Conservation (phyloP, 2,329 filamentous ascomycete species). For the Venturiaceae sp. region DNA sequence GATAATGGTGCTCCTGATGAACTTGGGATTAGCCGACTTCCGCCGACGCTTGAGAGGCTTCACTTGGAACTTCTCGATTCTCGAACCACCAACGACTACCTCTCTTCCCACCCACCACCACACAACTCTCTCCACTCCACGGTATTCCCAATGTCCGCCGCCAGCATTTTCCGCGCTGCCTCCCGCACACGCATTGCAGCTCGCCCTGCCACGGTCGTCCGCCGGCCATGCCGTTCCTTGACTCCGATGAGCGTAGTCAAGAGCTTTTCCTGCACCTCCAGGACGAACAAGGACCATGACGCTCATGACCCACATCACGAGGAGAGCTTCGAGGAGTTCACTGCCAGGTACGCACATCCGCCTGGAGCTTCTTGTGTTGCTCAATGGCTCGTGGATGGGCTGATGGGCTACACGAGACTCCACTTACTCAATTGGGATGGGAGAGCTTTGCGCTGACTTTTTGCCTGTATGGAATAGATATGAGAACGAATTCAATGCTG, state of each 20-base stretch:
- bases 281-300: background rate
- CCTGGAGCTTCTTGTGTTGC: constrained; percentile 6
- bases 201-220: background rate
- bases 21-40: background rate
- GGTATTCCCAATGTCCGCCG: background rate
- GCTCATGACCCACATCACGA: constrained; percentile 36
- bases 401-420: constrained; percentile 10
- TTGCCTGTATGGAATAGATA: constrained; percentile 51
- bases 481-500: constrained; percentile 96
- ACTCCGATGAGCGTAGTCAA: constrained; percentile 1
- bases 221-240: background rate
- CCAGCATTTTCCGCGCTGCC: constrained; percentile 6
- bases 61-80: background rate
- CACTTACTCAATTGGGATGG: background rate
- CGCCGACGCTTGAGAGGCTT: too few species aligned
- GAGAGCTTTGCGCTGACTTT: constrained; percentile 8
- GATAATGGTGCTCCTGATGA: background rate
- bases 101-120: background rate
- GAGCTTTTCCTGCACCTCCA: background rate
- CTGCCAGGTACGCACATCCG: constrained; percentile 64
- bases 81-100: background rate
- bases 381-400: constrained; percentile 4
- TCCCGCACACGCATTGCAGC: constrained; percentile 1
- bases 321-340: constrained; percentile 99
- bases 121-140: constrained; percentile 5